Evolutionary conservation across 148 eudicot species (phyloP).

Genomic region (Silene uniflora): DNA sequence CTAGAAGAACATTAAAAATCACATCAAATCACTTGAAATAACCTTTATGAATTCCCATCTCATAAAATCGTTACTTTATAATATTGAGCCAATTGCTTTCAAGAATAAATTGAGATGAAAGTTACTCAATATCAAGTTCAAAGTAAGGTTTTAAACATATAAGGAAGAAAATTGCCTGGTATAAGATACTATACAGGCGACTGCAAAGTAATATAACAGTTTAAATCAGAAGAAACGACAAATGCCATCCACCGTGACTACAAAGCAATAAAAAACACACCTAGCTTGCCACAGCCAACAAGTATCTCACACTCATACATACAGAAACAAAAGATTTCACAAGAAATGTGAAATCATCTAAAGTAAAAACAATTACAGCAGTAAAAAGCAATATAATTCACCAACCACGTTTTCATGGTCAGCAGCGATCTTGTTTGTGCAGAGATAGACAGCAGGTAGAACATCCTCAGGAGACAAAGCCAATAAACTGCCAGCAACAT

Average conservation of each 20-base stretch:
- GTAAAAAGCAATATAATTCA: conserved; percentile 6
- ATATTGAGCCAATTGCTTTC: neutral
- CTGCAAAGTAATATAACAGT: neutral
- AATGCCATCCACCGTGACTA: too few species aligned
- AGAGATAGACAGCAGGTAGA: conserved; percentile 87
- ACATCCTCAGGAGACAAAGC: conserved; percentile 84
- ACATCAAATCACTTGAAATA: conserved; percentile 1
- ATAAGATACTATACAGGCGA: neutral
- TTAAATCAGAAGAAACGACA: neutral
- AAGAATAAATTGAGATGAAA: neutral
- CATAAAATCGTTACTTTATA: neutral
- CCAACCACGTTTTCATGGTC: conserved; percentile 95
- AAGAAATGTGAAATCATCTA: neutral
- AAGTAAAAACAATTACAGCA: neutral
- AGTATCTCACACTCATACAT: neutral
- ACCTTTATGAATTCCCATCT: neutral
- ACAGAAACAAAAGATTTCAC: neutral
- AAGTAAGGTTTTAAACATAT: conserved; percentile 6
- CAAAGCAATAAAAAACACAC: too few species aligned
- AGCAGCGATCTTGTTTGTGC: conserved; percentile 93
- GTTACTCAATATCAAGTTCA: neutral
- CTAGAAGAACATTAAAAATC: conserved; percentile 34
- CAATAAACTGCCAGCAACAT: conserved; percentile 59
- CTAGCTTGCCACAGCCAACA: neutral
- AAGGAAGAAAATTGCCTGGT: neutral